Evolutionary conservation across 2,329 filamentous ascomycete species (phyloP), one percentile per base, ranked within the genome.

Genomic region (Ascochyta rabiei): DNA sequence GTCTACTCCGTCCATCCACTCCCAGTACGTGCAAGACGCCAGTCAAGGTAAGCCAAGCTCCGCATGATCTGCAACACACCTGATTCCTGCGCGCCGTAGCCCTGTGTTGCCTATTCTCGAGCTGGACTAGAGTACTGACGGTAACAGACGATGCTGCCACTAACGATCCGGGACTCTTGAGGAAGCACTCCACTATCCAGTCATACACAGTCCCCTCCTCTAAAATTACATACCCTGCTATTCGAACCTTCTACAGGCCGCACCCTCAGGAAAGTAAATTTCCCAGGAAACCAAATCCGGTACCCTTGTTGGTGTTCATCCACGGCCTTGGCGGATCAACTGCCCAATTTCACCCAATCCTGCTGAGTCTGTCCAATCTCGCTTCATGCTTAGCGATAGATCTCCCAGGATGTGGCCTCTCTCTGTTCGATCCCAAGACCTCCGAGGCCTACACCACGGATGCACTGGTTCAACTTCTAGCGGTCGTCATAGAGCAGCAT

Each of bases 281-380:
- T 4, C 91, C 91, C 2, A 83, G 80, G 37, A 82, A 86, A 57
- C 90, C 91, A 1, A 82, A 84, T 0, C 87, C 90, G 0, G 77
- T 97, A 10, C 95, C 95, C 1, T 78, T 99, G 9, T 79, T 98
- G 3, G 92, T 98, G 38, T 96, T 96, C 70, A 82, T 98, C 53
- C 95, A 98, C 69, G 95, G 95, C 1, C 82, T 98, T 9, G 95
- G 93, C n/a, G 95, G 95, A 43, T 96, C 91, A 0, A 84, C 92
- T 21, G 89, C 91, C 10, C 95, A 98, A 70, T 98, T 97, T 70
- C 84, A 90, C 50, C 86, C 89, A 26, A 78, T 98, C 5, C 78
- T 98, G 15, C 89, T 86, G 18, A 95, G 90, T 73, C 81, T 99
- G 42, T 85, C 89, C 45, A 91, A 96, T 69, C 80, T 92, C 43